Evolutionary conservation across 495 filamentous ascomycete species (phyloP), one percentile per base, ranked within the genome.

Genomic region (Rhizodiscina lignyota): DNA sequence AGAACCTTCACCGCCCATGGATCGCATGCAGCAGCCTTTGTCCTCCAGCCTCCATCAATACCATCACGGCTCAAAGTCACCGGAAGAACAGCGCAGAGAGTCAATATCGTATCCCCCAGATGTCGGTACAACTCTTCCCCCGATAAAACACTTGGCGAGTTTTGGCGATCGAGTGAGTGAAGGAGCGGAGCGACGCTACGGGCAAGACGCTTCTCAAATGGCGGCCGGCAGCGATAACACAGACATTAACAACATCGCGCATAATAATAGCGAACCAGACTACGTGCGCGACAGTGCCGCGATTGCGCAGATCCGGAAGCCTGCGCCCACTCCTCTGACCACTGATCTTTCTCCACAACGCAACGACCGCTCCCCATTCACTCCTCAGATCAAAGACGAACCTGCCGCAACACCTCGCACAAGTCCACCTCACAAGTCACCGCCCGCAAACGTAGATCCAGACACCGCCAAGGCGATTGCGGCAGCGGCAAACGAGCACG

Each of bases 41-140:
- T 57, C 54, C 2, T 54, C 56, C 10, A 56, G 50, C 4, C 48
- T 60, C 15, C 54, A 60, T 15, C 50, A 51, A 32, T 60, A 58
- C 32, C 50, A 54, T 30, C 42, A 54, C 27, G 42, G 52, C 17
- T 58, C 54, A 18, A 47, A 43, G 22, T 55, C 54, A 12, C 52
- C 54, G 5, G 53, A 58, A 34, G 43, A 49, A 37, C 50, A 48
- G 42, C 30, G 56, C 13, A 36, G 50, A 27, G 51, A 36, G 38
- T 58, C 37, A 20, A 32, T 45, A 30, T 27, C 13, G n/a, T n/a
- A 38, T 37, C 19, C 28, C 30, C 5, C 26, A 39, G 20, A 35
- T 36, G 8, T 52, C 39, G 24, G 38, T 45, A 20, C 46, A 42
- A 38, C 42, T 42, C 16, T 20, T 43, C 11, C 38, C 18, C 55